Base-by-base conservation (phyloP, 1,284 basidiomycete genomes). In the Nidula niveotomentosa region DNA sequence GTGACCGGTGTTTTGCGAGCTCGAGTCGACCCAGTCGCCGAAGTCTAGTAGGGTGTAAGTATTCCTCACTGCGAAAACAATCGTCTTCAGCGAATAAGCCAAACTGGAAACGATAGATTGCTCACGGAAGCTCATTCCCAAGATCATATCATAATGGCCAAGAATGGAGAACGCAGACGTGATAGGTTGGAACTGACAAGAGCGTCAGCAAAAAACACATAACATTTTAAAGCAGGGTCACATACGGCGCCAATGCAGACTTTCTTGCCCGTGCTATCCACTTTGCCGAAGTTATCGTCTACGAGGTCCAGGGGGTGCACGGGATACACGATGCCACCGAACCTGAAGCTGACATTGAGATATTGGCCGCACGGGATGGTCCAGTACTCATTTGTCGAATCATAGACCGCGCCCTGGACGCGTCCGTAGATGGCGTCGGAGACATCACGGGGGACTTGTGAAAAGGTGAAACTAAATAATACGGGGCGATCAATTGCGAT, bases 341-440 rank as follows among this genome's bases (percentile, higher is more conserved):
- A 88, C 59, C 78, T 83, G 71, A 92, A 78, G 3, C 84, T 81
- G 48, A 92, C 63, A 55, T 88, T 90, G 54, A 92, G 74, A 61
- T 83, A 67, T 67, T 90, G 88, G 9, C 77, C 81, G 64, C 90
- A 92, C 0, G 90, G 90, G 0, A 92, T 72, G 2, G 83, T 81
- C 90, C 90, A 92, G 56, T 81, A 79, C 56, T 83, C 76, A 44
- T 75, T 76, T 8, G 65, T 66, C 10, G 72, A 60, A 62, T 88
- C 85, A 69, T 85, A 92, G 53, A 78, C 78, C 4, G 90, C 90
- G 39, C 88, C 88, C 58, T 82, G 81, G 1, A 91, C 86, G 46
- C 90, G 84, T 1, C 89, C 89, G 62, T 92, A 92, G 60, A 92
- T 91, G 13, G 86, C 86, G 60, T 92, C 90, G 8, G 88, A 83